Evolutionary conservation across 2,329 filamentous ascomycete species (phyloP), one percentile per base, ranked within the genome.

Genomic region (Penicillium sp.): DNA sequence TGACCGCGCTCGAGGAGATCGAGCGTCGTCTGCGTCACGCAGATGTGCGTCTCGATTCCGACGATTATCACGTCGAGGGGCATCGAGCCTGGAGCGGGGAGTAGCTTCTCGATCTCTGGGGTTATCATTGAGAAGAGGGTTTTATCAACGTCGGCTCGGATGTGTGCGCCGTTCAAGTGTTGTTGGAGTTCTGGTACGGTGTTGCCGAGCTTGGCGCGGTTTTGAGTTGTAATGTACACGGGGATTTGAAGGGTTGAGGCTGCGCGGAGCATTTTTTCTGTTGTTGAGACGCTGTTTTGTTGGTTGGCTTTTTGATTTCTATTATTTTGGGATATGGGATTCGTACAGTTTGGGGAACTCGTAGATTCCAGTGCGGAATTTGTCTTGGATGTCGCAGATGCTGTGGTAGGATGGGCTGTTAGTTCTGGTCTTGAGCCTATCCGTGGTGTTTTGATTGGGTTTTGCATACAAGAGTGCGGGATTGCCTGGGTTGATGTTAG

Each of bases 341-440:
- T 71, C 79, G 58, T 80, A 90, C 87, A 97, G 83, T 72, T 89
- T 91, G 62, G 90, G 84, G 71, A 92, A 97, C 71, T 95, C 87
- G 77, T 88, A 84, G 68, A 97, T 96, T 55, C 87, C 88, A 44
- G 13, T 19, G 60, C 91, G 85, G 77, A 97, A 97, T 75, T 92
- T 95, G 66, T 97, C 93, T 78, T 97, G 93, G 62, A 97, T 82
- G 71, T 97, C 93, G 78, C 93, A 97, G 71, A 97, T 85, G 69
- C 92, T 97, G 60, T 43, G 2, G 2, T 34, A 10, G 7, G 13
- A 27, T 15, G 5, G 8, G 9, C 39, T 23, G 41, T 57, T 33
- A 51, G 34, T 52, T 8, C 7, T 36, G 25, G 1, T n/a, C 1
- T 38, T 41, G 23, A 13, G 16, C 33, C 0, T 36, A n/a, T 34